These are phyloP conservation scores for Heterobasidion irregulare DNA, from an alignment of 1,284 basidiomycete species.

Conservation along the genomic window DNA sequence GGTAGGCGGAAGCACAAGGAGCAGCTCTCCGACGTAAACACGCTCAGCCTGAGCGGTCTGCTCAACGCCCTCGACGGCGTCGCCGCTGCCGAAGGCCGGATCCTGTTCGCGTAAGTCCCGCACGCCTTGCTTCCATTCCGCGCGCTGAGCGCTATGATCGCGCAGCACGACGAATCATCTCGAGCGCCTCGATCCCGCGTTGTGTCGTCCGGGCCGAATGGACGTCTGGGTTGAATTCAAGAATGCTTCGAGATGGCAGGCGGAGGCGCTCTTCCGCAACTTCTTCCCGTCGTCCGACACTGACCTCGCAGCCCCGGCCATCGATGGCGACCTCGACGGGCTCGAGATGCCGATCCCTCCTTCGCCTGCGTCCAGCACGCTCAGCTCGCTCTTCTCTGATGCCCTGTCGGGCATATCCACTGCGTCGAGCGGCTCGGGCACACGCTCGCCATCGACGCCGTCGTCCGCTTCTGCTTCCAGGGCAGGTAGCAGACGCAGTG, in stretches of 20 bases:
- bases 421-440: constrained; percentile 12
- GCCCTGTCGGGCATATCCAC: constrained; percentile 22
- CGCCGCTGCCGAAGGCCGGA: constrained; percentile 75
- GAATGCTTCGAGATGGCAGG: constrained; percentile 76
- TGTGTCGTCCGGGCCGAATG: constrained; percentile 82
- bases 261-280: constrained; percentile 74
- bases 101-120: constrained; percentile 67
- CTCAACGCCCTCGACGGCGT: constrained; percentile 83
- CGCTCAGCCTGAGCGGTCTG: constrained; percentile 71
- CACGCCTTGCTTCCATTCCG: neutral
- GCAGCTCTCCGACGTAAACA: constrained; percentile 67
- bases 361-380: constrained; percentile 21
- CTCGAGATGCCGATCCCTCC: constrained; percentile 35
- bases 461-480: constrained; percentile 21
- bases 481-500: constrained; percentile 13
- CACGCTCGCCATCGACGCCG: constrained; percentile 15
- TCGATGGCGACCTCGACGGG: constrained; percentile 31
- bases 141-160: constrained; percentile 3
- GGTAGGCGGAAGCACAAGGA: constrained; percentile 43
- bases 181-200: constrained; percentile 75
- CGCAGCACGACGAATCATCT: constrained; percentile 73
- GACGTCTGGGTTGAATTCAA: constrained; percentile 87
- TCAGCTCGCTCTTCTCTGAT: constrained; percentile 19
- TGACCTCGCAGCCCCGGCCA: constrained; percentile 26
- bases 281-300: constrained; percentile 75